These are phyloP conservation scores for Tolypocladium cylindrosporum DNA, from an alignment of 2,329 filamentous ascomycete species.

Conservation along the genomic window DNA sequence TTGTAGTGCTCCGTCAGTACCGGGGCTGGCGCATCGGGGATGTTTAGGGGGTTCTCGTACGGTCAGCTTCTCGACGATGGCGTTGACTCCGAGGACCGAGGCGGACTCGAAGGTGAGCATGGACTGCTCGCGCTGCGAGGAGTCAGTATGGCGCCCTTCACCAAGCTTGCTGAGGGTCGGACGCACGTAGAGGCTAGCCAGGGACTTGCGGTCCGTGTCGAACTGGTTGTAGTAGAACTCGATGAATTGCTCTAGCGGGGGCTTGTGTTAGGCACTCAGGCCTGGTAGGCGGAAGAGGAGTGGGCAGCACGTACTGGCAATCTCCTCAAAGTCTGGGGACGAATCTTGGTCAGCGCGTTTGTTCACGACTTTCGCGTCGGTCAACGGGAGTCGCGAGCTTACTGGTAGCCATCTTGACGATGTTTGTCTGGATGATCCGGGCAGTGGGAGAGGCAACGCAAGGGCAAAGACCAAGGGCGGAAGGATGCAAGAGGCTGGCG, in stretches of 20 bases:
- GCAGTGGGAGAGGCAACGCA: background rate
- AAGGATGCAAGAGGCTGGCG: background rate
- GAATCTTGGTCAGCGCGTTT: conserved; percentile 9
- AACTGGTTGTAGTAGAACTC: conserved; percentile 86
- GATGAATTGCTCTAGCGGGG: conserved; percentile 69
- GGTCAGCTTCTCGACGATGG: conserved; percentile 71
- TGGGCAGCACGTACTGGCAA: conserved; percentile 32
- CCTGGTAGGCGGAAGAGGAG: conserved; percentile 1
- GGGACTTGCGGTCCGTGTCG: conserved; percentile 56
- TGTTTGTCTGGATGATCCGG: background rate
- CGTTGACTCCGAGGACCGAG: conserved; percentile 50
- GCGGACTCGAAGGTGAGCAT: conserved; percentile 88
- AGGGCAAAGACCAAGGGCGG: background rate
- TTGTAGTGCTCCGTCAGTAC: conserved; percentile 3
- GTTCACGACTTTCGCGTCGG: conserved; percentile 6
- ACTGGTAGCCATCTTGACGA: conserved; percentile 23
- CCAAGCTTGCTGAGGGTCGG: background rate
- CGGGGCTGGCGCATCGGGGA: background rate
- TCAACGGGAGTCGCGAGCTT: conserved; percentile 8
- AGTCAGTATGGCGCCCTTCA: conserved; percentile 1
- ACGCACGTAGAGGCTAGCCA: conserved; percentile 73
- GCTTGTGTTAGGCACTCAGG: background rate
- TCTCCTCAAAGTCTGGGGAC: conserved; percentile 29
- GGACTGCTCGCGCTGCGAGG: conserved; percentile 62
- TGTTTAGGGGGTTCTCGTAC: conserved; percentile 37